phyloP scores from a whole-genome alignment of 78 protist species.

The Reticulomyxa filosa region DNA sequence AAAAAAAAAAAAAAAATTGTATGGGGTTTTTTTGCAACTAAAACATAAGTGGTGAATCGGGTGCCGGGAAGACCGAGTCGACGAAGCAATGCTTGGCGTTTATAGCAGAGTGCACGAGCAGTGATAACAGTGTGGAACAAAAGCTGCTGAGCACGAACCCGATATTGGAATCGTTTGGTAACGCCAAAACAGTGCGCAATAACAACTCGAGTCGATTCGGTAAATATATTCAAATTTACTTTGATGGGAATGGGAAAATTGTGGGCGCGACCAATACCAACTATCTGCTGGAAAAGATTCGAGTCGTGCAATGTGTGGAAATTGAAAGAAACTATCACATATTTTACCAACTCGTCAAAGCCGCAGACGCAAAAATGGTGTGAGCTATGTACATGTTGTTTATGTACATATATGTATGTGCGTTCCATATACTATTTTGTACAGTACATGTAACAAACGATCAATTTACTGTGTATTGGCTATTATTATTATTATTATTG shows the following conservation, averaged over 20 bases:
- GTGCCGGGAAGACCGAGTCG: constrained; percentile 76
- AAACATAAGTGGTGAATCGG: constrained; percentile 74
- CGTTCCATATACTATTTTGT: no score
- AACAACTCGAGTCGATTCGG: constrained; percentile 16
- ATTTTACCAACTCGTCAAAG: constrained; percentile 52
- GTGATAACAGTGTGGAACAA: not conserved
- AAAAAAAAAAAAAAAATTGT: no score
- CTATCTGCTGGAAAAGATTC: constrained; percentile 51
- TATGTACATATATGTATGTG: no score
- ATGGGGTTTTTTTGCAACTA: no score
- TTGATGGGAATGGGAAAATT: not conserved
- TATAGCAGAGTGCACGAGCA: not conserved
- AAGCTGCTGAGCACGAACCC: constrained; percentile 30
- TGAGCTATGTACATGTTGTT: no score
- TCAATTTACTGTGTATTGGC: not conserved
- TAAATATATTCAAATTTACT: not conserved
- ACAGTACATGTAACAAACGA: no score
- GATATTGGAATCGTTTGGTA: constrained; percentile 43
- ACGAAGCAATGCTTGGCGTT: constrained; percentile 22
- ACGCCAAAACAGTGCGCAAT: constrained; percentile 20
- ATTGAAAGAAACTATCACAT: constrained; percentile 76
- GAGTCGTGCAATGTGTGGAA: constrained; percentile 42
- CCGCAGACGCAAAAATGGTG: not conserved
- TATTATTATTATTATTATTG: not conserved
- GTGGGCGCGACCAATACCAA: constrained; percentile 2